Conservation (phyloP, 2,329 filamentous ascomycete genomes). For the Colletotrichum sp. region DNA sequence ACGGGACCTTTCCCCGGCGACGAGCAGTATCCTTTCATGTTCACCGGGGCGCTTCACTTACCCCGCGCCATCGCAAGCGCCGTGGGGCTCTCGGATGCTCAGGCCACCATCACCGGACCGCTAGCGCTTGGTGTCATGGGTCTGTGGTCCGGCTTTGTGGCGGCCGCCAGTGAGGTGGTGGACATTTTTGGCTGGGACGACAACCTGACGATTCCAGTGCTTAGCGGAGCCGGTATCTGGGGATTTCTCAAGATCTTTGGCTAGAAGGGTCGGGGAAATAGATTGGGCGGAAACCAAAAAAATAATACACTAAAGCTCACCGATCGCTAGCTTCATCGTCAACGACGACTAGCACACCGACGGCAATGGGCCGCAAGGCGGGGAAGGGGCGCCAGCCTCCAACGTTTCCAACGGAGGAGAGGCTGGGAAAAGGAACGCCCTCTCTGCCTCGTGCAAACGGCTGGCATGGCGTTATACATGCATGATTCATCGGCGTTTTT, state of each 20-base stretch:
- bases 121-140: constrained; percentile 82
- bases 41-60: constrained; percentile 76
- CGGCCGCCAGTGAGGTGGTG: constrained; percentile 86
- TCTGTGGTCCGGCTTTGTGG: constrained; percentile 86
- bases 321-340: not conserved
- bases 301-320: not conserved
- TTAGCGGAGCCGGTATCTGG: constrained; percentile 89
- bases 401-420: not conserved
- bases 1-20: constrained; percentile 73
- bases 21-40: constrained; percentile 77
- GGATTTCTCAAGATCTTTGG: constrained; percentile 89
- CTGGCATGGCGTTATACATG: constrained; percentile 10
- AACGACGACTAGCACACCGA: not conserved
- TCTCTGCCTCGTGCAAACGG: constrained; percentile 1
- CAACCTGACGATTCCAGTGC: constrained; percentile 93
- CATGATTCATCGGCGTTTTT: constrained; percentile 19
- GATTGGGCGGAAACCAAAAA: not conserved
- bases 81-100: constrained; percentile 64
- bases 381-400: constrained; percentile 5
- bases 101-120: constrained; percentile 70
- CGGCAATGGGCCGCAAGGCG: not conserved
- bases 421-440: not conserved
- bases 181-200: constrained; percentile 96
- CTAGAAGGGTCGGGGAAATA: constrained; percentile 34
- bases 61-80: constrained; percentile 63